These are phyloP conservation scores for Ogataea kodamae DNA, from an alignment of 805 yeast species.

Conservation along the genomic window DNA sequence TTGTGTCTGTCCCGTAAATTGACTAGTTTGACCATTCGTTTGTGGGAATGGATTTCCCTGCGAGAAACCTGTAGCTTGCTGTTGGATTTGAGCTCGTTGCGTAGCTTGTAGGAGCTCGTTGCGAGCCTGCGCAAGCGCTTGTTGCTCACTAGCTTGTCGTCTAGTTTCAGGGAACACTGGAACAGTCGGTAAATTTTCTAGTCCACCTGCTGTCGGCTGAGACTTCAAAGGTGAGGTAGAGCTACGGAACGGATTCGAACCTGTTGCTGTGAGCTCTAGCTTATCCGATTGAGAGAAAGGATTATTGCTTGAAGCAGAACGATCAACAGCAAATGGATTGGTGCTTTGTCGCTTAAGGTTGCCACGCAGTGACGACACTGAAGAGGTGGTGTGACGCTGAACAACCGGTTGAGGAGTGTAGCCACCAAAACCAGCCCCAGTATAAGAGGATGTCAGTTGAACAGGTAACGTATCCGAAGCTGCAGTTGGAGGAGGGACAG, in stretches of 20 bases:
- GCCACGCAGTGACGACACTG: slow-evolving; percentile 15
- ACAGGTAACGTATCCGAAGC: slow-evolving; percentile 7
- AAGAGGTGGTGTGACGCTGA: slow-evolving; percentile 16
- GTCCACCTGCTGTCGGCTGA: slow-evolving; percentile 71
- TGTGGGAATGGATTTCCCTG: too few relatives aligned
- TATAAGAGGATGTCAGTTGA: slow-evolving; percentile 22
- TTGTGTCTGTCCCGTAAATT: too few relatives aligned
- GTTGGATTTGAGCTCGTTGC: not conserved
- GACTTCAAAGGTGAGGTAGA: slow-evolving; percentile 33
- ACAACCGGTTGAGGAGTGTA: slow-evolving; percentile 33
- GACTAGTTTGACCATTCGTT: slow-evolving; percentile 1
- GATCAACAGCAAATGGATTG: slow-evolving; percentile 30
- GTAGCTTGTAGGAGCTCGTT: slow-evolving; percentile 23
- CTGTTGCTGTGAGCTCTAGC: slow-evolving; percentile 35
- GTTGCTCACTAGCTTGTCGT: slow-evolving; percentile 21
- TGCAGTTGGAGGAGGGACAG: slow-evolving; percentile 18
- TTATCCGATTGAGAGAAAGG: slow-evolving; percentile 24
- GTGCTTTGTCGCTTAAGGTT: slow-evolving; percentile 24
- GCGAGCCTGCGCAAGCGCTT: slow-evolving; percentile 19
- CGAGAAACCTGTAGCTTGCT: slow-evolving; percentile 1
- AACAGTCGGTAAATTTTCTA: slow-evolving; percentile 60
- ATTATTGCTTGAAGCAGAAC: slow-evolving; percentile 17
- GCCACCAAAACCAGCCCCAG: slow-evolving; percentile 63
- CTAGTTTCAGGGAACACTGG: slow-evolving; percentile 69
- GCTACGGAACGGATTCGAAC: slow-evolving; percentile 58